Base-by-base conservation (phyloP, 768 basidiomycete genomes). In the Pisolithus microcarpus region DNA sequence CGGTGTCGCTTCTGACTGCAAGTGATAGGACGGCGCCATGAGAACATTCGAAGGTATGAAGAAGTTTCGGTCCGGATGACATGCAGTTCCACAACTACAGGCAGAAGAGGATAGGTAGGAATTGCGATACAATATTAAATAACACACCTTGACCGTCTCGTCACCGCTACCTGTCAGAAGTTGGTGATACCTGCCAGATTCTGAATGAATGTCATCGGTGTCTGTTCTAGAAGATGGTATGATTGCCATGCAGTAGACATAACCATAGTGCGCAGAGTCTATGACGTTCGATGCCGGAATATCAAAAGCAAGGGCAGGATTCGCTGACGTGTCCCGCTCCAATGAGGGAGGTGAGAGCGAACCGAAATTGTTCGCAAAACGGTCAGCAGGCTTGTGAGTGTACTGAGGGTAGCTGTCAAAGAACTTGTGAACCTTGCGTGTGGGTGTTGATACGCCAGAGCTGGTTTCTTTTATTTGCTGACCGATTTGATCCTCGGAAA, bases 251-350 rank as follows among this genome's bases (percentile, higher is more conserved):
- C 87, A 91, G 63, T 95, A 94, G 11, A 97, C 78, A 61, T 98
- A 98, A 8, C 95, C 95, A 63, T 83, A 94, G 66, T 98, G 95
- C 3, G 93, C 95, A 1, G 90, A 88, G 57, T 88, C 84, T 24
- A 92, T 73, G 28, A 92, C 84, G 57, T 91, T 88, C 49, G 70
- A 71, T 11, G 78, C 70, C 1, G 82, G 79, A 19, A 95, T 81
- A 46, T 74, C 67, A 26, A 89, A 62, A 7, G 61, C 42, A 28
- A 58, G 56, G n/a, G 56, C 39, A 10, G 53, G 63, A 53, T 43
- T 50, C 38, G 42, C 56, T 36, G 18, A 48, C 39, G 58, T 46
- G 7, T 64, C 64, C 49, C 67, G 68, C 15, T 64, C 37, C 71
- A 69, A 16, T 63, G 64, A 46, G 19, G 64, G 70, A 8, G 55